Evolutionary conservation across 2,329 filamentous ascomycete species (phyloP), one percentile per base, ranked within the genome.

Genomic region (Verticillium nonalfalfae): DNA sequence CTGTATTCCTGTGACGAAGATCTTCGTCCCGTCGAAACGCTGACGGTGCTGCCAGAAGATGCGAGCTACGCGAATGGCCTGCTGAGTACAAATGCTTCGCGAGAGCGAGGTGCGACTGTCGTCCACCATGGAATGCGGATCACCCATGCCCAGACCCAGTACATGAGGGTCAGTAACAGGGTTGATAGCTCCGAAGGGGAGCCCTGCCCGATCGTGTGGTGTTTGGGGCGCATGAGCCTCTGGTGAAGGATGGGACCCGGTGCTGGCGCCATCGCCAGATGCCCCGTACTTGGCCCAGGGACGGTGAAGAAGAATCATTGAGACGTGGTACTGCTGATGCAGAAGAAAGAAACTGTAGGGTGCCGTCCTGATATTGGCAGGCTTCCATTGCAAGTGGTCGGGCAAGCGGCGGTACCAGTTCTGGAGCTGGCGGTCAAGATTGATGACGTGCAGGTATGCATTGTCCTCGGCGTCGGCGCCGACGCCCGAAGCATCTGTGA

Each of bases 41-140:
- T 82, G 79, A 0, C 81, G 75, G 64, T 84, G 81, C 62, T 82
- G 81, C 79, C 79, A 82, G 66, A 83, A 83, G 62, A 84, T 82
- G 26, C 78, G 75, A 0, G 81, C 78, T 0, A 84, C 78, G 0
- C 79, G 72, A 60, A 83, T 79, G 4, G 82, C 81, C 63, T 84
- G 81, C 58, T 83, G 81, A 0, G 80, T 82, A 70, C 81, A 84
- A 60, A 83, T 81, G 59, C 76, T 79, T 18, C 82, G 76, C 3
- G 80, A 81, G 31, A 83, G 67, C 4, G 77, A 75, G 5, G 74
- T 78, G 63, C 77, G 78, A 61, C 69, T 74, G 63, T 78, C 75
- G 61, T 77, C 75, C 39, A 76, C 71, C 21, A 73, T 71, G 13
- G 71, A 71, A 52, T 70, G 67, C 2, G 74, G 68, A 56, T 76